A percentile compares a stretch with the other conserved stretches of the same genome.
These are phyloP conservation scores for Oidium heveae DNA, from an alignment of 2,329 filamentous ascomycete genomes.

Conservation along the genomic window DNA sequence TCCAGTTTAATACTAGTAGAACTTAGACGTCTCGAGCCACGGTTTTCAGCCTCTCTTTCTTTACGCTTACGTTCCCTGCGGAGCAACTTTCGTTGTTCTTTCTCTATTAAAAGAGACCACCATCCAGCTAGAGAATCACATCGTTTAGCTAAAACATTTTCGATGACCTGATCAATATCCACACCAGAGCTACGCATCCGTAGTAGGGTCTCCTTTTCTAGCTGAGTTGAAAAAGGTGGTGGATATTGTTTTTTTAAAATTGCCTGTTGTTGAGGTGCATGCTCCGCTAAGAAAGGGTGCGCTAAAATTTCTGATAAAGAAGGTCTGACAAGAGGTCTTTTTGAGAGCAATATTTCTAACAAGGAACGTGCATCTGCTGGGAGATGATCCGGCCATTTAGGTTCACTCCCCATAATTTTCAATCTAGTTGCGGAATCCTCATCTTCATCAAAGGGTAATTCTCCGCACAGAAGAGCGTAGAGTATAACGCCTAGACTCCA, in stretches of 20 bases:
- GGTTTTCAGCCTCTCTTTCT: conserved; percentile 60
- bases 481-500: conserved; percentile 77
- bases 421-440: conserved; percentile 69
- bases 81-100: conserved; percentile 69
- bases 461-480: conserved; percentile 58
- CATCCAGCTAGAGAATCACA: conserved; percentile 83
- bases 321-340: conserved; percentile 64
- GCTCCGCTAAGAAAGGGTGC: conserved; percentile 67
- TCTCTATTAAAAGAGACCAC: conserved; percentile 88
- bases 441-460: conserved; percentile 89
- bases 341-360: conserved; percentile 61
- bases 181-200: conserved; percentile 86
- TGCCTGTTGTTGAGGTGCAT: conserved; percentile 68
- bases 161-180: conserved; percentile 80
- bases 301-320: conserved; percentile 62
- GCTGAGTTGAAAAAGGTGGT: conserved; percentile 55
- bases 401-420: conserved; percentile 66
- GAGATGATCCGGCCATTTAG: conserved; percentile 59
- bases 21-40: conserved; percentile 59
- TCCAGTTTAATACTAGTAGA: conserved; percentile 73
- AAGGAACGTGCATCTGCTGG: conserved; percentile 54
- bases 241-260: conserved; percentile 65
- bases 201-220: conserved; percentile 79
- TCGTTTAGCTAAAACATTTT: conserved; percentile 71
- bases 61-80: conserved; percentile 60